phyloP scores from a whole-genome alignment of 139 green algal genomes.

The Gonium pectorale region DNA sequence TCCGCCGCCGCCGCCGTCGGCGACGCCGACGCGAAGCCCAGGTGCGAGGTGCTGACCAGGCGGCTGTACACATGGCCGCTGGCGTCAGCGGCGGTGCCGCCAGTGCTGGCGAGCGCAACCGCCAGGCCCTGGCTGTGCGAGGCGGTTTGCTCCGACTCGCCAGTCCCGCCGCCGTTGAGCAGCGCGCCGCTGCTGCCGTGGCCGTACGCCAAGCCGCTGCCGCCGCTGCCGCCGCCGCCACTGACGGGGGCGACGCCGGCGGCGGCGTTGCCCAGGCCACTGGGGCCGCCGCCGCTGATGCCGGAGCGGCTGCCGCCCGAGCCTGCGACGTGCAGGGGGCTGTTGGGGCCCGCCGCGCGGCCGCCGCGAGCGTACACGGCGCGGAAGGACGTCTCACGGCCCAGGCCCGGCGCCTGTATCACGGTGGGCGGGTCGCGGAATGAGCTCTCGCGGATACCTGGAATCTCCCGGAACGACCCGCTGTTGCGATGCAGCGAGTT shows the following conservation, averaged over 20 bases:
- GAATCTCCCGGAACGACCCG: background rate
- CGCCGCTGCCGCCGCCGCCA: background rate
- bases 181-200: background rate
- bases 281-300: background rate
- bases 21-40: background rate
- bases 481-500: no score
- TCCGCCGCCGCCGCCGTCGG: background rate
- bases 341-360: background rate
- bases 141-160: no score
- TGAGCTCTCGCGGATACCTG: no score
- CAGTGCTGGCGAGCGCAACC: no score
- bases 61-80: background rate
- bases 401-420: no score
- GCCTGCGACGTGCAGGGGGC: background rate
- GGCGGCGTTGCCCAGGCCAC: background rate
- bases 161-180: background rate
- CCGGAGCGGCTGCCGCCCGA: no score
- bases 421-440: no score
- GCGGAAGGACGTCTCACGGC: conserved; percentile 15
- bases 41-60: background rate
- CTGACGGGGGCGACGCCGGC: background rate
- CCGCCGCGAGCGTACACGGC: conserved; percentile 20
- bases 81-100: no score
- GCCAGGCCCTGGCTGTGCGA: background rate
- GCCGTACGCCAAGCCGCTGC: background rate